phyloP scores from a whole-genome alignment of 257 asterid genomes.

The Petunia secreta region DNA sequence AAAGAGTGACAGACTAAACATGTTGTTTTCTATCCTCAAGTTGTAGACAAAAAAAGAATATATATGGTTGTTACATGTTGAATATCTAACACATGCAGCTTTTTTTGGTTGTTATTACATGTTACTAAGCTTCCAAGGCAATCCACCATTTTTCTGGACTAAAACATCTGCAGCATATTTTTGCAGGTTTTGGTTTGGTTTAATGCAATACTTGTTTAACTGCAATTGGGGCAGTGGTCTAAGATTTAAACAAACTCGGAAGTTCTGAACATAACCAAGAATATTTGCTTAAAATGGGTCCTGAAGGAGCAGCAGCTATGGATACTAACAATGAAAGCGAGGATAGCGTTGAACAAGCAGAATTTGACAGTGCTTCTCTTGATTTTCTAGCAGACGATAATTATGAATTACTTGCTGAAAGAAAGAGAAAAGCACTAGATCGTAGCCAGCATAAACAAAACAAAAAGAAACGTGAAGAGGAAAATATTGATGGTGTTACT shows the following conservation, averaged over 20 bases:
- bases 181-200: background rate
- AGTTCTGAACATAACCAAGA: background rate
- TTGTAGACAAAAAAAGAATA: background rate
- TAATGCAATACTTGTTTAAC: background rate
- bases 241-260: background rate
- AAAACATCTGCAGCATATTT: background rate
- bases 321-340: background rate
- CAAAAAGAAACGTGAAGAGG: slow-evolving; percentile 19
- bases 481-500: background rate
- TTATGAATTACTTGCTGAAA: slow-evolving; percentile 18
- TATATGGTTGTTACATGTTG: background rate
- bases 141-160: background rate
- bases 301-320: slow-evolving; percentile 14
- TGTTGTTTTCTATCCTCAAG: background rate
- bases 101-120: slow-evolving; percentile 7
- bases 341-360: slow-evolving; percentile 4
- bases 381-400: background rate
- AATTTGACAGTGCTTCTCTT: background rate
- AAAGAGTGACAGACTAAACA: background rate
- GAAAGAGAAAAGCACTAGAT: slow-evolving; percentile 19
- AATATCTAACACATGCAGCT: background rate
- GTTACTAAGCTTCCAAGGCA: background rate
- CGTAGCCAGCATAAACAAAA: background rate
- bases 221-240: slow-evolving; percentile 5
- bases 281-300: background rate